Evolutionary conservation across 78 protist species (phyloP), one percentile per base, ranked within the genome.

Genomic region (Anaeramoeba ignava): DNA sequence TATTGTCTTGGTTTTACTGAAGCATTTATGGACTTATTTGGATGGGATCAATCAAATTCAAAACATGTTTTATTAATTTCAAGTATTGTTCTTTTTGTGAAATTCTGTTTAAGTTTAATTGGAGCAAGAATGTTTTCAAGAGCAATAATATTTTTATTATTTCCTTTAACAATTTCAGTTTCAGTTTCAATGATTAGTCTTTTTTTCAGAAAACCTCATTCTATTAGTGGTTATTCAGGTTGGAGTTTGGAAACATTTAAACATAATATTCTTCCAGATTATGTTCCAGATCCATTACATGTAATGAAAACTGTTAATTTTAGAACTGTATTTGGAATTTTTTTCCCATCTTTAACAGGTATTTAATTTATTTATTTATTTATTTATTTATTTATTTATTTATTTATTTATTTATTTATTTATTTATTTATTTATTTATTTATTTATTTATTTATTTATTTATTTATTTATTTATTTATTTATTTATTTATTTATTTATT

Each of bases 331-430:
- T 82, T 92, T 42, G 90, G 84, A n/a, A 39, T 94, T 33, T 83
- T 92, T 39, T 94, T 92, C 81, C 96, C 96, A 0, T 90, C 93
- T 38, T 86, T 88, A 37, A 85, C 88, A 0, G 94, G 96, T 31
- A n/a, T n/a, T n/a, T n/a, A n/a, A n/a, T n/a, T n/a, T n/a, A n/a
- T n/a, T n/a, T n/a, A n/a, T n/a, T n/a, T n/a, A n/a, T n/a, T n/a
- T n/a, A n/a, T n/a, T n/a, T n/a, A n/a, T n/a, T n/a, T n/a, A n/a
- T n/a, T n/a, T n/a, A n/a, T n/a, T n/a, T n/a, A n/a, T n/a, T n/a
- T n/a, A n/a, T n/a, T n/a, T n/a, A n/a, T n/a, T n/a, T n/a, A n/a
- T n/a, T n/a, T n/a, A n/a, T n/a, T n/a, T n/a, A n/a, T n/a, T n/a
- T n/a, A n/a, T n/a, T n/a, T n/a, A n/a, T n/a, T n/a, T n/a, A n/a